phyloP scores from a whole-genome alignment of 2,329 filamentous ascomycete genomes.

The Aureobasidium sp. region DNA sequence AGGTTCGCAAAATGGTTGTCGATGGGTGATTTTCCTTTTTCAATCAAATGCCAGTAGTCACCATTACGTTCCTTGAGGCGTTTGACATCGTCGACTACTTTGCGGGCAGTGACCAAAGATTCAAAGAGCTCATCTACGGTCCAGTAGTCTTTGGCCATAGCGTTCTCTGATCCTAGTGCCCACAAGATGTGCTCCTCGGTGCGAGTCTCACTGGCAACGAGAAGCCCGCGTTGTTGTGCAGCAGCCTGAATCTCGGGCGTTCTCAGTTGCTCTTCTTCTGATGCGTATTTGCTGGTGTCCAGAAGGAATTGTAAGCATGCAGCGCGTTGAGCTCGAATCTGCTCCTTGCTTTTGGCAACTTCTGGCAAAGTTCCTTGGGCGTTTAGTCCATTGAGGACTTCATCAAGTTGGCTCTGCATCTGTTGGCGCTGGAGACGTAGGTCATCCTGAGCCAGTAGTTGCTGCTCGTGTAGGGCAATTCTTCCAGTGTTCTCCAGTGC shows the following conservation, averaged over 20 bases:
- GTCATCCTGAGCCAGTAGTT: neutral
- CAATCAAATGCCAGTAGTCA: neutral
- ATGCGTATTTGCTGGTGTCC: neutral
- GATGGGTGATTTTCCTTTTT: neutral
- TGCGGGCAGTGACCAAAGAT: neutral
- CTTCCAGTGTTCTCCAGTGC: neutral
- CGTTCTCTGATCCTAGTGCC: neutral
- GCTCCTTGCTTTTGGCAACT: neutral
- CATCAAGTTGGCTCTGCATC: neutral
- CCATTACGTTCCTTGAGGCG: neutral
- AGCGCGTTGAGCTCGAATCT: neutral
- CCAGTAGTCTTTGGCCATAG: neutral
- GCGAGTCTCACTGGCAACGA: neutral
- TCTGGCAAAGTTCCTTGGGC: neutral
- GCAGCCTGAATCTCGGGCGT: neutral
- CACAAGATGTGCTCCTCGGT: neutral
- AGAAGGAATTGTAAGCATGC: neutral
- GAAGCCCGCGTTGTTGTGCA: neutral
- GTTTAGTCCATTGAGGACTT: neutral
- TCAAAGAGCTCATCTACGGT: neutral
- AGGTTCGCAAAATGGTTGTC: neutral
- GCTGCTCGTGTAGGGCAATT: neutral
- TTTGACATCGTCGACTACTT: neutral
- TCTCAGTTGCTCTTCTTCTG: neutral
- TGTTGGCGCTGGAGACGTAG: neutral